Evolutionary conservation across 2,329 filamentous ascomycete genomes (phyloP).

Genomic region (Malbranchea cinnamomea): DNA sequence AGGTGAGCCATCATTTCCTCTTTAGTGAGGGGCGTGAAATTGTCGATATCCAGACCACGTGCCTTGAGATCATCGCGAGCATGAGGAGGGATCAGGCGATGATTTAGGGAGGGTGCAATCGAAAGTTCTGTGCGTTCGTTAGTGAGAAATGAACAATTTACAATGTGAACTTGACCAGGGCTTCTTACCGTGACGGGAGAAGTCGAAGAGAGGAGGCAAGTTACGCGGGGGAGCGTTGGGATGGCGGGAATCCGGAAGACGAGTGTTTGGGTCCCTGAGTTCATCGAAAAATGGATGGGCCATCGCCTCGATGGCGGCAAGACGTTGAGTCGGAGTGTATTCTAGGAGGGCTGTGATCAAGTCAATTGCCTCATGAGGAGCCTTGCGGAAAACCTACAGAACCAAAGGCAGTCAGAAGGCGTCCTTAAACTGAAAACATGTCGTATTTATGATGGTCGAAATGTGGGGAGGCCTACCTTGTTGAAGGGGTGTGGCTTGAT

Average conservation of each 20-base stretch:
- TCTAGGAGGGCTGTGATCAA: conserved; percentile 86
- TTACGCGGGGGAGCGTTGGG: conserved; percentile 66
- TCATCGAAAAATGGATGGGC: conserved; percentile 98
- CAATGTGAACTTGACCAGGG: conserved; percentile 6
- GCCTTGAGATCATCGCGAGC: conserved; percentile 58
- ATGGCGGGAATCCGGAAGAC: conserved; percentile 86
- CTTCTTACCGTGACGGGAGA: conserved; percentile 72
- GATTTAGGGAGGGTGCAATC: conserved; percentile 79
- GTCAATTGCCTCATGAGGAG: conserved; percentile 82
- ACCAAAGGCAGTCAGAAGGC: too few species aligned
- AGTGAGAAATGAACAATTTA: conserved; percentile 7
- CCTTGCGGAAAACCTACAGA: conserved; percentile 77
- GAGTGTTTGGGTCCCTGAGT: conserved; percentile 77
- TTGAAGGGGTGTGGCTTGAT: conserved; percentile 99
- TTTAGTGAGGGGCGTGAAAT: conserved; percentile 79
- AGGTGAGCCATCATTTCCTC: conserved; percentile 96
- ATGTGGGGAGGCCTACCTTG: conserved; percentile 36
- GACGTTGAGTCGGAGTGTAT: conserved; percentile 91
- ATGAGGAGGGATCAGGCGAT: conserved; percentile 73
- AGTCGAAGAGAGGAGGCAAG: conserved; percentile 79
- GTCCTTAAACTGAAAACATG: conserved; percentile 3
- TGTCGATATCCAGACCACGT: conserved; percentile 80
- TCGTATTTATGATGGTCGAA: not conserved
- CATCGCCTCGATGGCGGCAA: conserved; percentile 91
- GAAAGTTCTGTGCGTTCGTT: conserved; percentile 57